A percentile compares a stretch with the other conserved stretches of the same genome.
Conservation (phyloP, 2,329 filamentous ascomycete genomes). For the Catunica adiposa region DNA sequence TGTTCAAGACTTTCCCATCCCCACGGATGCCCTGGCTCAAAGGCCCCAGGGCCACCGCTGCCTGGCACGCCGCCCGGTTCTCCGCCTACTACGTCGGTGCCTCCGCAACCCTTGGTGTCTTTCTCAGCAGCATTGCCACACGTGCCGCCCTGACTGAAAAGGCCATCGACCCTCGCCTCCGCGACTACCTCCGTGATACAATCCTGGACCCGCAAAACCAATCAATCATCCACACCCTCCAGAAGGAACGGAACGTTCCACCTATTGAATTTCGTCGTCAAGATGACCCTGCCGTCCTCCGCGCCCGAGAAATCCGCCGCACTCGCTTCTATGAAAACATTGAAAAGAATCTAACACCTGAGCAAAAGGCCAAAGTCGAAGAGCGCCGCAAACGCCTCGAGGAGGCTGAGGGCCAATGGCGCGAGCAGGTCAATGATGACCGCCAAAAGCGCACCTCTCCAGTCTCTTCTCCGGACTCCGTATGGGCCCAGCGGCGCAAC, state of each 20-base stretch:
- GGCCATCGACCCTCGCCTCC: constrained; percentile 20
- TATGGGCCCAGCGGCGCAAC: constrained; percentile 10
- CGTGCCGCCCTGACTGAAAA: constrained; percentile 17
- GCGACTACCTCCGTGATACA: constrained; percentile 16
- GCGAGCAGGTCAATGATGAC: background rate
- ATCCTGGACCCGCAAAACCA: constrained; percentile 15
- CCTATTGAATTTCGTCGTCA: constrained; percentile 13
- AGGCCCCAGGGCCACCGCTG: constrained; percentile 17
- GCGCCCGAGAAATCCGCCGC: constrained; percentile 12
- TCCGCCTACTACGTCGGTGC: constrained; percentile 20
- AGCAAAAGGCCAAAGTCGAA: constrained; percentile 9
- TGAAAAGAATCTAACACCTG: constrained; percentile 11
- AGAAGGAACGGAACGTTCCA: constrained; percentile 13
- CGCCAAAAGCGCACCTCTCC: constrained; percentile 2
- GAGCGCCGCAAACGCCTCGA: constrained; percentile 7
- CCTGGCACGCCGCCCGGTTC: constrained; percentile 25
- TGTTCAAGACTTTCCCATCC: constrained; percentile 19
- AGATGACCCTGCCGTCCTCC: constrained; percentile 13
- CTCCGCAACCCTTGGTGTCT: constrained; percentile 18
- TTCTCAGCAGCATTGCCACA: constrained; percentile 21
- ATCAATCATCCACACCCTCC: constrained; percentile 12
- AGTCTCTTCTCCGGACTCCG: constrained; percentile 9
- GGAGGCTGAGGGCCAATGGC: constrained; percentile 11
- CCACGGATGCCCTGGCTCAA: constrained; percentile 16
- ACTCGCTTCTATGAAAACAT: constrained; percentile 12